Conservation (phyloP, 169 alveolate species). For the Eimeria acervulina region DNA sequence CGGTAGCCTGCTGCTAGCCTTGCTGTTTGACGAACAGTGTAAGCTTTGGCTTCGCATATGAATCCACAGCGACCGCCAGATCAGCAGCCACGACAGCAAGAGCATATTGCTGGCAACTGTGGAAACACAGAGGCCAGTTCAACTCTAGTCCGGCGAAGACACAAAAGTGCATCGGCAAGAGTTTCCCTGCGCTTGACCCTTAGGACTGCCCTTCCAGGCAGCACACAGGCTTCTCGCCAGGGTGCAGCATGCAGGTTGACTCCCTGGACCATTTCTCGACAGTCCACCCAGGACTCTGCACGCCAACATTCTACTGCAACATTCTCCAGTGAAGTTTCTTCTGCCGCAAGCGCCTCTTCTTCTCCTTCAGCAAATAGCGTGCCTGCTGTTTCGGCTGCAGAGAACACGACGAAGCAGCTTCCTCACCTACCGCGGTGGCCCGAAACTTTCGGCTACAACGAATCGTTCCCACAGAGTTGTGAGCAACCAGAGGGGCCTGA, state of each 20-base stretch:
- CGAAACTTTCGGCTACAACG: not conserved
- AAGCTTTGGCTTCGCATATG: not conserved
- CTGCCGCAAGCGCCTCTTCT: not conserved
- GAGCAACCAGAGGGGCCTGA: not conserved
- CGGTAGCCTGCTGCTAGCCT: not conserved
- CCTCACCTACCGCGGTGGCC: not conserved
- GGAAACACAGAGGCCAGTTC: not conserved
- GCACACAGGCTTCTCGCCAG: not conserved
- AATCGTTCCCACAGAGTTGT: not conserved
- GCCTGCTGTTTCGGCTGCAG: not conserved
- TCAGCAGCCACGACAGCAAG: constrained; percentile 10
- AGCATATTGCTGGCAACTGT: not conserved
- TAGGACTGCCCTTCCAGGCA: not conserved
- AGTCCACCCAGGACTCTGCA: not conserved
- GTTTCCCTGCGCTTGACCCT: not conserved
- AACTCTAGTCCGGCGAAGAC: not conserved
- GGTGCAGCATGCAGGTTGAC: not conserved
- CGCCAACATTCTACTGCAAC: not conserved
- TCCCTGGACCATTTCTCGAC: not conserved
- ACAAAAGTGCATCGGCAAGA: not conserved
- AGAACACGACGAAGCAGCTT: not conserved
- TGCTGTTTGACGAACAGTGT: not conserved
- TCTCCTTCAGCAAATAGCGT: not conserved
- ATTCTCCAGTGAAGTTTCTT: not conserved
- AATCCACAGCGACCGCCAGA: not conserved